These are phyloP conservation scores for Penicillium ochrochloron DNA, from an alignment of 495 filamentous ascomycete genomes.

Conservation along the genomic window DNA sequence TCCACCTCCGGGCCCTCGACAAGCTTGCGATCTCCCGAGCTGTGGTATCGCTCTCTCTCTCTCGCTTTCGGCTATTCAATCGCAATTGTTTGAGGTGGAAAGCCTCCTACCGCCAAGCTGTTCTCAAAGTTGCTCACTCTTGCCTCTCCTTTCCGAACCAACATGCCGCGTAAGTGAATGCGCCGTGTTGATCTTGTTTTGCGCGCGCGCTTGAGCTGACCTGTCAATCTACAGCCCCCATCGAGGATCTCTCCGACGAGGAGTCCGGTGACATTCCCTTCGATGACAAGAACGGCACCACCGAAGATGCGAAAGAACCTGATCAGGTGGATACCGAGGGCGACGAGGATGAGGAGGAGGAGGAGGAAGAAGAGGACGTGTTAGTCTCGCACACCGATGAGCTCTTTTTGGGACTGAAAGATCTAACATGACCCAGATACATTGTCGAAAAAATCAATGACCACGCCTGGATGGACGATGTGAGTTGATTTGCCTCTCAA, in stretches of 20 bases:
- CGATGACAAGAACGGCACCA: slow-evolving; percentile 30
- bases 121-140: slow-evolving; percentile 37
- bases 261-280: slow-evolving; percentile 53
- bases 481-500: slow-evolving; percentile 21
- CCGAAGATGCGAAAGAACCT: slow-evolving; percentile 16
- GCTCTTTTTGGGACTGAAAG: not conserved
- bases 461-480: slow-evolving; percentile 51
- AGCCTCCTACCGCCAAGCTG: slow-evolving; percentile 38
- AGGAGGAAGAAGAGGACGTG: slow-evolving; percentile 38
- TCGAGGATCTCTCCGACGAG: slow-evolving; percentile 50
- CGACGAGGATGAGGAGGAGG: slow-evolving; percentile 38
- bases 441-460: slow-evolving; percentile 61
- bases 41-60: not conserved
- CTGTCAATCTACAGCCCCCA: slow-evolving; percentile 38
- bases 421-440: slow-evolving; percentile 55
- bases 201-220: slow-evolving; percentile 20
- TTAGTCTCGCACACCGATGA: slow-evolving; percentile 26
- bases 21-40: slow-evolving; percentile 6
- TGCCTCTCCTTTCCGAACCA: slow-evolving; percentile 30
- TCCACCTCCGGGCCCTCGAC: not conserved
- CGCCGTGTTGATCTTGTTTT: slow-evolving; percentile 19
- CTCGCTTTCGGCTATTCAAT: not conserved
- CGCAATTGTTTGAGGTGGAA: slow-evolving; percentile 1
- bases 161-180: slow-evolving; percentile 46
- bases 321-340: slow-evolving; percentile 32